Evolutionary conservation across 179 eudicot species (phyloP).

Genomic region (Kewa caespitosa): DNA sequence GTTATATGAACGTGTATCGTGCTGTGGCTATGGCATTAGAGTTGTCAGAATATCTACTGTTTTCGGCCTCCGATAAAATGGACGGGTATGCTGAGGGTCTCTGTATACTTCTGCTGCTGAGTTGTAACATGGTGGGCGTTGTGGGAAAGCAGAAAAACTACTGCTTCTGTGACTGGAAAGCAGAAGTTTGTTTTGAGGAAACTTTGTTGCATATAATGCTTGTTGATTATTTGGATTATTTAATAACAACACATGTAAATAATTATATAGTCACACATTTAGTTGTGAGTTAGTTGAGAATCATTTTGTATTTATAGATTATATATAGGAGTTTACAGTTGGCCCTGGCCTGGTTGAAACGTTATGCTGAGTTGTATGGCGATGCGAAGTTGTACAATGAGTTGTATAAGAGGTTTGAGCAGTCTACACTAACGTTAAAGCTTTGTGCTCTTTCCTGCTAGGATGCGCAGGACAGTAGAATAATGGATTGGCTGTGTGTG

Average conservation of each 20-base stretch:
- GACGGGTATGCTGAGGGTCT: not conserved
- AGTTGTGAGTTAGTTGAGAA: conserved; percentile 1
- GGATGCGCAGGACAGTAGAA: too few relatives aligned
- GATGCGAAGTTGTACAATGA: too few relatives aligned
- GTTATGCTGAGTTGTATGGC: too few relatives aligned
- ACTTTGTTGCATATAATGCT: conserved; percentile 17
- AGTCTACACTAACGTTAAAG: too few relatives aligned
- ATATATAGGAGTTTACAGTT: too few relatives aligned
- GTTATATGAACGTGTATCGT: not conserved
- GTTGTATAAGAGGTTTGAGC: too few relatives aligned
- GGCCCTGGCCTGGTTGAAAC: too few relatives aligned
- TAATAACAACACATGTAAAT: conserved; percentile 33
- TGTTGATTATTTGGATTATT: conserved; percentile 16
- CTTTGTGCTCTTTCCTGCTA: too few relatives aligned
- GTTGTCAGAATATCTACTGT: not conserved
- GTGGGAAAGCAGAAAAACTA: too few relatives aligned
- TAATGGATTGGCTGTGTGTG: too few relatives aligned
- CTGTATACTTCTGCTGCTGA: not conserved
- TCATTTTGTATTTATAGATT: not conserved
- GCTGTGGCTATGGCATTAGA: not conserved
- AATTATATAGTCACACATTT: conserved; percentile 8
- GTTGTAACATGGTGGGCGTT: not conserved
- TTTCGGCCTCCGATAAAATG: not conserved
- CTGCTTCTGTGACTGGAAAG: not conserved
- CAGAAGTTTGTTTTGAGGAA: not conserved